These are phyloP conservation scores for Aspergillus sp. DNA, from an alignment of 2,329 filamentous ascomycete species.

Conservation along the genomic window DNA sequence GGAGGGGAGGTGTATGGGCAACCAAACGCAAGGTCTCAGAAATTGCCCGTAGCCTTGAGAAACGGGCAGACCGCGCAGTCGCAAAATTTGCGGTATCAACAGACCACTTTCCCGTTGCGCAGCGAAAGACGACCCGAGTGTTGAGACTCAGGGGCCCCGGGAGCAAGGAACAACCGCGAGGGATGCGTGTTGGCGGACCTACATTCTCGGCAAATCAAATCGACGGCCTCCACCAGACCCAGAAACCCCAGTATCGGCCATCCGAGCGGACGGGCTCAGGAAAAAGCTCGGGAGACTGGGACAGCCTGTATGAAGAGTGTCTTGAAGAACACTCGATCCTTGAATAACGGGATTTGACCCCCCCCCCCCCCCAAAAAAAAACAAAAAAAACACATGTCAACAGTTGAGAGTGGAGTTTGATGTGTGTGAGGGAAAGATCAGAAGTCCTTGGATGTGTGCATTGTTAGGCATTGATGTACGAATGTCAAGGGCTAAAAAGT, in stretches of 20 bases:
- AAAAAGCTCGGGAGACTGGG: conserved; percentile 21
- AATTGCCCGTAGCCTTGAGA: conserved; percentile 13
- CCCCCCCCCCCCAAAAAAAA: too few relatives aligned
- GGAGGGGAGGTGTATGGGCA: conserved; percentile 13
- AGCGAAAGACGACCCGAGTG: conserved; percentile 13
- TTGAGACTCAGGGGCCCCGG: conserved; percentile 10
- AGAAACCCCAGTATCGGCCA: not conserved
- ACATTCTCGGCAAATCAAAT: not conserved
- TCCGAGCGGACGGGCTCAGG: conserved; percentile 17
- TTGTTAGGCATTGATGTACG: not conserved
- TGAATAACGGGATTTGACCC: conserved; percentile 13
- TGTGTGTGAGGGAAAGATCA: not conserved
- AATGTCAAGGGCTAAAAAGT: not conserved
- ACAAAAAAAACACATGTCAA: not conserved
- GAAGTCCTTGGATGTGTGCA: not conserved
- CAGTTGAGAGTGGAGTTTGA: not conserved
- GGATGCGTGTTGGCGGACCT: not conserved
- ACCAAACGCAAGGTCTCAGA: conserved; percentile 15
- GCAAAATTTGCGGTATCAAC: conserved; percentile 7
- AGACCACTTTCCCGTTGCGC: conserved; percentile 10
- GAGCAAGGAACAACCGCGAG: not conserved
- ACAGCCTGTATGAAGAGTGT: conserved; percentile 26
- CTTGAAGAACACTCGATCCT: conserved; percentile 25
- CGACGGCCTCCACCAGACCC: not conserved
- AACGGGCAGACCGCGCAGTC: conserved; percentile 6